A percentile compares a stretch with the other conserved stretches of the same genome.
These are phyloP conservation scores for Phytophthora pistaciae DNA, from an alignment of 352 stramenopile genomes.

Conservation along the genomic window DNA sequence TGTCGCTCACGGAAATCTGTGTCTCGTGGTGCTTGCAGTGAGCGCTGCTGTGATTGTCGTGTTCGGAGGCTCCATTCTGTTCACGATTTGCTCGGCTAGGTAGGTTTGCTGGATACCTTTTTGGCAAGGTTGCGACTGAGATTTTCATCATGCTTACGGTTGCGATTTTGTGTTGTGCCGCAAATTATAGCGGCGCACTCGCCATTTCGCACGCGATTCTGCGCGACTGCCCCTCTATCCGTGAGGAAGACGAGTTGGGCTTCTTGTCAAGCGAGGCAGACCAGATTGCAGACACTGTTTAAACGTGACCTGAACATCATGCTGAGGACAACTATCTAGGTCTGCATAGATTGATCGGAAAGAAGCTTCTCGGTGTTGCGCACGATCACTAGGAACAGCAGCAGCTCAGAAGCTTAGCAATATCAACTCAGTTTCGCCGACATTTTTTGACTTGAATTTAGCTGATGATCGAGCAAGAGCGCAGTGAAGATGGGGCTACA, in stretches of 20 bases:
- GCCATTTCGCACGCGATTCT: conserved; percentile 84
- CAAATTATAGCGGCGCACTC: conserved; percentile 60
- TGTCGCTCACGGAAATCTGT: conserved; percentile 9
- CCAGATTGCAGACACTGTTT: conserved; percentile 82
- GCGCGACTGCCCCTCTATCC: conserved; percentile 75
- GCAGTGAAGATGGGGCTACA: no score
- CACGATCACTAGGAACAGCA: conserved; percentile 9
- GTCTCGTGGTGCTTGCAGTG: conserved; percentile 43
- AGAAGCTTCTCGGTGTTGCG: conserved; percentile 7
- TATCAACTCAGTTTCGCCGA: conserved; percentile 1
- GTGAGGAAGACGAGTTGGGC: conserved; percentile 84
- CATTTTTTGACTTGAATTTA: neutral
- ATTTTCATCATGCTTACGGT: neutral
- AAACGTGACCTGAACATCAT: conserved; percentile 25
- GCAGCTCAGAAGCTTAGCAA: conserved; percentile 11
- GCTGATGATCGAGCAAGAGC: no score
- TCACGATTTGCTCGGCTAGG: conserved; percentile 88
- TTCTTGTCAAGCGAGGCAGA: conserved; percentile 73
- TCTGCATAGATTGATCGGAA: conserved; percentile 30
- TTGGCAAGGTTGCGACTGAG: neutral
- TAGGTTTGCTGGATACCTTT: conserved; percentile 30
- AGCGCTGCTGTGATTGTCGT: conserved; percentile 80
- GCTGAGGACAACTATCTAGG: conserved; percentile 17
- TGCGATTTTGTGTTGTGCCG: conserved; percentile 2
- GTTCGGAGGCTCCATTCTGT: conserved; percentile 89